A percentile compares a stretch with the other conserved stretches of the same genome.
Evolutionary conservation across 2,329 filamentous ascomycete genomes (phyloP).

Genomic region (Macroventuria anomochaeta): DNA sequence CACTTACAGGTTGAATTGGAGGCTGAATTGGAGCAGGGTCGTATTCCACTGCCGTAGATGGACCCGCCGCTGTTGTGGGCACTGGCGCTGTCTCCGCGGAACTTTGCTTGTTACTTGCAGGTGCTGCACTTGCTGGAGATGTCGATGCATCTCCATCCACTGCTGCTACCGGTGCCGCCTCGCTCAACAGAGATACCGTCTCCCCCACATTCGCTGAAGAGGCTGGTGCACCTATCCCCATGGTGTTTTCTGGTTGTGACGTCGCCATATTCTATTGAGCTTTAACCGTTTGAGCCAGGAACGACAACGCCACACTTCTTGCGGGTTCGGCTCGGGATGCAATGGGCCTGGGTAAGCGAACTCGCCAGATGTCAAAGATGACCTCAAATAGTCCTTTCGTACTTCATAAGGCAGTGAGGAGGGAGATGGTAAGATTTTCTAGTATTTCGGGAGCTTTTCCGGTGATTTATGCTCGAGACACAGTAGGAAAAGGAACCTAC

Average conservation of each 20-base stretch:
- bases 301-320: slow-evolving; percentile 6
- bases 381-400: neutral
- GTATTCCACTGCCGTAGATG: slow-evolving; percentile 1
- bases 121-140: neutral
- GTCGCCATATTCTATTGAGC: slow-evolving; percentile 2
- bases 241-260: slow-evolving; percentile 1
- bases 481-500: neutral
- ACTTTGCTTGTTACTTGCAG: neutral
- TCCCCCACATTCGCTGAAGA: neutral
- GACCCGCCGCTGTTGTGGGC: slow-evolving; percentile 1
- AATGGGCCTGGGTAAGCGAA: neutral
- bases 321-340: slow-evolving; percentile 11
- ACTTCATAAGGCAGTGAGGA: neutral
- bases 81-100: slow-evolving; percentile 1
- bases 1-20: slow-evolving; percentile 15
- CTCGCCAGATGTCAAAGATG: neutral
- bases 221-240: neutral
- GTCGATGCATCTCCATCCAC: neutral
- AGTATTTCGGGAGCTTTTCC: neutral
- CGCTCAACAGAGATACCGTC: neutral
- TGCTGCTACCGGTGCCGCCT: neutral
- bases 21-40: slow-evolving; percentile 17
- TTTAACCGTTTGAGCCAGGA: neutral
- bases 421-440: neutral
- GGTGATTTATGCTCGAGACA: neutral